Evolutionary conservation across 208 protist species (phyloP).

Genomic region (Leishmania tropica): DNA sequence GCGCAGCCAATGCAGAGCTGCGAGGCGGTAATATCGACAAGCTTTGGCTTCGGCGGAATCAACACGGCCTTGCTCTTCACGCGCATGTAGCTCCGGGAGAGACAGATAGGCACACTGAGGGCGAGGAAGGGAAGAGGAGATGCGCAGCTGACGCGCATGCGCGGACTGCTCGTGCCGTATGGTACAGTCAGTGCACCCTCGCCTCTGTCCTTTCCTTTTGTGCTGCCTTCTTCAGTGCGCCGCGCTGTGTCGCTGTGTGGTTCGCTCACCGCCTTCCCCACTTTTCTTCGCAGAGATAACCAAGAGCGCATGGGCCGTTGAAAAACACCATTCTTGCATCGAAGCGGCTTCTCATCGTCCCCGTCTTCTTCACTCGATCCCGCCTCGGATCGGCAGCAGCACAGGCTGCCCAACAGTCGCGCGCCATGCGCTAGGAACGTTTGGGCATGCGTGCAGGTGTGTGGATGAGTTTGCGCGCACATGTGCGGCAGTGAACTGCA

Average conservation of each 20-base stretch:
- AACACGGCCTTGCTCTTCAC: slow-evolving; percentile 92
- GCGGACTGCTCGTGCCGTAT: neutral
- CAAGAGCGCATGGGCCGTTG: neutral
- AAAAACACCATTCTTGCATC: neutral
- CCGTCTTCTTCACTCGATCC: neutral
- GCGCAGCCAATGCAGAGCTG: slow-evolving; percentile 24
- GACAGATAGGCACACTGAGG: neutral
- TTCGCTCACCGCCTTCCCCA: neutral
- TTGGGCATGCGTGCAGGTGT: neutral
- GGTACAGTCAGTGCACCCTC: neutral
- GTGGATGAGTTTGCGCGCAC: neutral
- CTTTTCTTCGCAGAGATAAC: neutral
- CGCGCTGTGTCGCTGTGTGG: neutral
- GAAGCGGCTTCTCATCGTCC: neutral
- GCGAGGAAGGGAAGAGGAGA: neutral
- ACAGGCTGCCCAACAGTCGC: neutral
- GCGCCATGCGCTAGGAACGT: neutral
- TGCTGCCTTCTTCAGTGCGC: neutral
- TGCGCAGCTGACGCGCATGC: neutral
- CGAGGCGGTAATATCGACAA: slow-evolving; percentile 92
- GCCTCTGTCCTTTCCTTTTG: neutral
- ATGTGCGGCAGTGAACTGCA: neutral
- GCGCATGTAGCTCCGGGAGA: slow-evolving; percentile 8
- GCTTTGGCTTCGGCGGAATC: slow-evolving; percentile 98
- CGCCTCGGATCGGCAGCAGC: neutral